A percentile compares a stretch with the other conserved stretches of the same genome.
These are phyloP conservation scores for Monarda citriodora DNA, from an alignment of 305 asterid species.

Conservation along the genomic window DNA sequence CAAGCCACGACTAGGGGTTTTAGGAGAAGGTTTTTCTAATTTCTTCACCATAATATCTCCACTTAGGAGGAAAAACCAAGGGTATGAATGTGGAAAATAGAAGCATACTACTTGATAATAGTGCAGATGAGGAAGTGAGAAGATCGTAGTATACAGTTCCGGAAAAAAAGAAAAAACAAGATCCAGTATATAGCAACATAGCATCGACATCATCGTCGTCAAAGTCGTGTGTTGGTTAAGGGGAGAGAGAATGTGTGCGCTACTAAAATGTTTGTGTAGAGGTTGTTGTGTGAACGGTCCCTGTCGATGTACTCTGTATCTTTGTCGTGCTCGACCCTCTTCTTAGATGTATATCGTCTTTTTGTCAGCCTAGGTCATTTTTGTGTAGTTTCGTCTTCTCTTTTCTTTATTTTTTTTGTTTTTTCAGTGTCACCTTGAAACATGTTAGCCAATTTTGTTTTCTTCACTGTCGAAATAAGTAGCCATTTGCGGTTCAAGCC, in stretches of 20 bases:
- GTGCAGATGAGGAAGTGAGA: conserved; percentile 24
- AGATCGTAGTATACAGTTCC: neutral
- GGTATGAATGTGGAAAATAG: conserved; percentile 18
- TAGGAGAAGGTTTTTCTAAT: conserved; percentile 71
- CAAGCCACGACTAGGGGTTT: conserved; percentile 79
- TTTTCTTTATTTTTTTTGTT: neutral
- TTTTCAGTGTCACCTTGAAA: conserved; percentile 1
- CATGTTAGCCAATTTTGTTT: conserved; percentile 19
- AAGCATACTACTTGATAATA: conserved; percentile 10
- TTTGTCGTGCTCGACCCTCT: conserved; percentile 27
- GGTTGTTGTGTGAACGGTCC: conserved; percentile 19
- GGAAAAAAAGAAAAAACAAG: too few species aligned
- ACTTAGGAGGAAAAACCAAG: conserved; percentile 12
- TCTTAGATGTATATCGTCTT: conserved; percentile 23
- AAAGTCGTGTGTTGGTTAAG: conserved; percentile 16
- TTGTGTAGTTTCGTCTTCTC: conserved; percentile 24
- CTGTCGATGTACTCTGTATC: conserved; percentile 28
- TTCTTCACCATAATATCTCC: conserved; percentile 5
- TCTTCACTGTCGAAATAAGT: conserved; percentile 21
- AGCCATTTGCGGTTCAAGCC: conserved; percentile 16
- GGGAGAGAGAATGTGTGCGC: conserved; percentile 11
- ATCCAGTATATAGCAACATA: conserved; percentile 6
- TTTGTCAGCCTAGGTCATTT: conserved; percentile 16
- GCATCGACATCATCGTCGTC: conserved; percentile 1
- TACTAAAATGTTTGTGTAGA: neutral